A percentile compares a stretch with the other conserved stretches of the same genome.
Evolutionary conservation across 2,329 filamentous ascomycete genomes (phyloP).

Genomic region (Thermothelomyces thermophilus): DNA sequence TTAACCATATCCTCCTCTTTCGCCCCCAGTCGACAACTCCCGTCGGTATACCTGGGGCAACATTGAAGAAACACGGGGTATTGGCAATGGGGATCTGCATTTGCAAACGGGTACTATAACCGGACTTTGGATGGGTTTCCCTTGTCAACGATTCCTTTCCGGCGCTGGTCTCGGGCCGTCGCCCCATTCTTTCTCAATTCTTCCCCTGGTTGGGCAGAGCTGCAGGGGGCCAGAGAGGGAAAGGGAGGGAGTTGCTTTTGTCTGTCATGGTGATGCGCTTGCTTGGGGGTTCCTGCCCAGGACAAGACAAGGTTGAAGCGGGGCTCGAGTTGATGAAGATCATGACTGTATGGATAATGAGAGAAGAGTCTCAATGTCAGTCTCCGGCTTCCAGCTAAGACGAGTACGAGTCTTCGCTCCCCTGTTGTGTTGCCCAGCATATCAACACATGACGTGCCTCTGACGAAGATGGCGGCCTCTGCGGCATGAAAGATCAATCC

Average conservation of each 20-base stretch:
- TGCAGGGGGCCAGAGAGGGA: not conserved
- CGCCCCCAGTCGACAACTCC: not conserved
- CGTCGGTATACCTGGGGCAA: not conserved
- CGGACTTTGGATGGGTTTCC: conserved; percentile 7
- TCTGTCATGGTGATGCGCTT: conserved; percentile 9
- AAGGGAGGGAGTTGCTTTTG: not conserved
- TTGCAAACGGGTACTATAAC: conserved; percentile 3
- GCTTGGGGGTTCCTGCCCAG: not conserved
- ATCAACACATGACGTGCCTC: conserved; percentile 3
- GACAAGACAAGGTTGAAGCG: not conserved
- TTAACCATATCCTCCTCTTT: not conserved
- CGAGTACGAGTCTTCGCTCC: not conserved
- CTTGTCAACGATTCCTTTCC: not conserved
- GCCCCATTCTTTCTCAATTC: not conserved
- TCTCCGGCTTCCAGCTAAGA: not conserved
- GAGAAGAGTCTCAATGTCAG: conserved; percentile 5
- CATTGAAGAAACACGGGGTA: not conserved
- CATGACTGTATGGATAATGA: conserved; percentile 17
- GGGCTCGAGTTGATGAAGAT: conserved; percentile 6
- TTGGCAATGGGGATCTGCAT: conserved; percentile 10
- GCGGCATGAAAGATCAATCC: no score
- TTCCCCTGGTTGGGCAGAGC: no score
- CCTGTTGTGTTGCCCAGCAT: not conserved
- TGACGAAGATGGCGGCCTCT: conserved; percentile 2
- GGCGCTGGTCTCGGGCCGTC: not conserved